Base-by-base conservation (phyloP, 306 rosid species). In the Prunus kanzakura region DNA sequence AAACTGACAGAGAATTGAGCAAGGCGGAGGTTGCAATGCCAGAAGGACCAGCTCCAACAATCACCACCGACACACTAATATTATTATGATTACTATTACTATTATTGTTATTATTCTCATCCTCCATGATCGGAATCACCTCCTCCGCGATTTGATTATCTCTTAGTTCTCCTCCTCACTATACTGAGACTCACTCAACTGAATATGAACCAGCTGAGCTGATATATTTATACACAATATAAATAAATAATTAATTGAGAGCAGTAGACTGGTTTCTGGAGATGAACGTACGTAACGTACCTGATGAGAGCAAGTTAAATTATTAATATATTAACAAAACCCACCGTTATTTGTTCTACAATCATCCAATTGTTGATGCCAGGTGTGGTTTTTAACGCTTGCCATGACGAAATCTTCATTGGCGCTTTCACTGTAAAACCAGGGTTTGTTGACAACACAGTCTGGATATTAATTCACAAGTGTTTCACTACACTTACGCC, bases 21-120 rank as follows among this genome's bases (percentile, higher is more conserved):
- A 87, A 82, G 13, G 88, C 87, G 2, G 87, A 78, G 3, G 80
- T 69, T 45, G 84, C 89, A 52, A 89, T 78, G 56, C 93, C 89
- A 16, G 85, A 77, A 19, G 91, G 91, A 10, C 88, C 91, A 4
- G 67, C 89, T 4, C 93, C 89, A 0, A 87, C 75, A 10, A 89
- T 77, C 62, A 79, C 56, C 2, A 73, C 83, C 55, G 41, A 15
- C 18, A 29, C 38, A 6, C 41, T 35, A 35, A 35, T 35, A 49
- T 68, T 27, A 19, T 47, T 19, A 18, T 52, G 60, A 54, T 54
- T 4, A 54, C 72, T 4, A 49, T 7, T 35, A 23, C 13, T 19
- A 54, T 8, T 22, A 25, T 67, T 46, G 22, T 64, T 64, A 22
- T 32, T 46, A 64, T 64, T 64, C 41, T 35, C 41, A 35, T 35